Base-by-base conservation (phyloP, 768 basidiomycete species). In the Porphyrellus cyaneotinctus region DNA sequence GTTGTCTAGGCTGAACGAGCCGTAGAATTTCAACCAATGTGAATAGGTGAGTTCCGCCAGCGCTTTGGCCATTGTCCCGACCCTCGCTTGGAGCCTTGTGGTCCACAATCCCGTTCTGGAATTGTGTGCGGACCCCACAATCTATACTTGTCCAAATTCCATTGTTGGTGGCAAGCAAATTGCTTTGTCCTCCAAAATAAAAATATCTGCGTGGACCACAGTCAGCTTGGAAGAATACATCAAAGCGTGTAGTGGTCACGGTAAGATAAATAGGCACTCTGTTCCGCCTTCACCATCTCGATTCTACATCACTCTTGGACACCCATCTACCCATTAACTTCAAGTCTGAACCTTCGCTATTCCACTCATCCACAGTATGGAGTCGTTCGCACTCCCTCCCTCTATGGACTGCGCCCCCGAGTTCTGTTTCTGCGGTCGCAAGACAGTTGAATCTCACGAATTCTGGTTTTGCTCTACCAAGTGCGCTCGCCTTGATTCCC, bases 401-500 rank as follows among this genome's bases (percentile, higher is more conserved):
- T n/a, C 28, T 8, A 30, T 57, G 22, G 58, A 63, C 12, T 32
- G 50, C 15, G 39, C 56, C 23, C 57, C 57, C 0, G 46, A 62
- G 18, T 31, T 54, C 15, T 69, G 68, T 39, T 61, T 62, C 41
- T 70, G 68, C 15, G 69, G 69, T 15, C 52, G 35, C 13, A 43
- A 37, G 33, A 69, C 68, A 0, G 37, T 56, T 0, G 49, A 59
- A 45, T 57, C 47, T 12, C 68, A 69, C 33, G 67, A 70, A 0
- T 65, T 61, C 39, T 68, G 54, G 53, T 70, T 56, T 42, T 69
- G 68, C 35, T 69, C 69, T 18, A 53, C 51, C 3, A 2, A 49
- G 0, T 70, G 69, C 12, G 69, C 68, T 10, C 67, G 61, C 20
- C 33, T 17, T 15, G 69, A 70, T 23, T 46, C 69, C 23, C 56